A percentile compares a stretch with the other conserved stretches of the same genome.
phyloP scores from a whole-genome alignment of 176 grass and related monocot genomes.

The Tillandsia leiboldiana region DNA sequence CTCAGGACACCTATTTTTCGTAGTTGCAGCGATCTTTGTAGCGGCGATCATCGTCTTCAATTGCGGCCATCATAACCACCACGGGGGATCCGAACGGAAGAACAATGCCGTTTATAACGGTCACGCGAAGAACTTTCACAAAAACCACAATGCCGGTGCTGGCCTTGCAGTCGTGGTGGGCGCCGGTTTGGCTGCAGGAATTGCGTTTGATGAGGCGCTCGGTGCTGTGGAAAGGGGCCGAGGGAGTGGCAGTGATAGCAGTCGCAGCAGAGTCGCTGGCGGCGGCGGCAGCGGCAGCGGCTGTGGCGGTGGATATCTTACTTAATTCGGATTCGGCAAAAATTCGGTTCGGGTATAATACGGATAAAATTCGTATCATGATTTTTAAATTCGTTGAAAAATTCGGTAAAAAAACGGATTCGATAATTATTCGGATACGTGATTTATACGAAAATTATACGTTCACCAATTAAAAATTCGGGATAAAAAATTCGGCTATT shows the following conservation, averaged over 20 bases:
- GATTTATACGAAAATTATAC: too few relatives aligned
- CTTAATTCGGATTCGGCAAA: too few relatives aligned
- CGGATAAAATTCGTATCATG: too few relatives aligned
- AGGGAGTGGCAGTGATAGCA: not conserved
- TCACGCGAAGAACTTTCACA: not conserved
- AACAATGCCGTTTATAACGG: not conserved
- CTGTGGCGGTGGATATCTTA: not conserved
- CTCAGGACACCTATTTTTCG: slow-evolving; percentile 1
- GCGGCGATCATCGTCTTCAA: slow-evolving; percentile 27
- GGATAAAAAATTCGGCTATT: too few relatives aligned
- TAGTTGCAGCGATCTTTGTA: not conserved
- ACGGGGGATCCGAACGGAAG: not conserved
- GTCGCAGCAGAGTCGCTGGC: not conserved
- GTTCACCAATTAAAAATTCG: too few relatives aligned
- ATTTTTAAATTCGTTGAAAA: too few relatives aligned
- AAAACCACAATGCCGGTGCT: not conserved
- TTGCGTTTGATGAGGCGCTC: not conserved
- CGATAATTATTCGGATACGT: too few relatives aligned
- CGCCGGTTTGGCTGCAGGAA: not conserved
- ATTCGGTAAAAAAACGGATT: too few relatives aligned
- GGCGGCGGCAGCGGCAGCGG: not conserved
- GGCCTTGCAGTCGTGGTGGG: too few relatives aligned
- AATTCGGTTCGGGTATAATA: too few relatives aligned
- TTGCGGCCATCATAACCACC: slow-evolving; percentile 28
- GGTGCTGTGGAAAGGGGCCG: not conserved